Evolutionary conservation across 192 early-diverging fungal species (phyloP).

Genomic region (Coemansia sp.): DNA sequence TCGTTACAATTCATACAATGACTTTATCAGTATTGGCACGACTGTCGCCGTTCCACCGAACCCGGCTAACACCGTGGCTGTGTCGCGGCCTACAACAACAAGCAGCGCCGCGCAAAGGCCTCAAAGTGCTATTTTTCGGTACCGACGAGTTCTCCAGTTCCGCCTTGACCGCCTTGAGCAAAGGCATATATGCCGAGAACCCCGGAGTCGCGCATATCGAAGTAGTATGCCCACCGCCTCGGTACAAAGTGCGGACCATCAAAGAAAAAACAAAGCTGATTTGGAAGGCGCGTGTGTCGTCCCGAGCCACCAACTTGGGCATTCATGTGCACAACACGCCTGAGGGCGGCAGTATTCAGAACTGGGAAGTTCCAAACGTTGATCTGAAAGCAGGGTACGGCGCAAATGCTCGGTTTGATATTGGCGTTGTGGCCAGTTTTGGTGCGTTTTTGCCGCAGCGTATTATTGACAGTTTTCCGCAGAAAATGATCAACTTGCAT

Average conservation of each 20-base stretch:
- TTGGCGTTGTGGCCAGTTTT: constrained; percentile 93
- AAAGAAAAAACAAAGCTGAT: constrained; percentile 10
- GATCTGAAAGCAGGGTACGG: not conserved
- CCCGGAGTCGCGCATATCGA: constrained; percentile 15
- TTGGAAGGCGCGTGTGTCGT: constrained; percentile 17
- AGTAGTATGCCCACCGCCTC: constrained; percentile 17
- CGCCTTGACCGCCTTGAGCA: constrained; percentile 60
- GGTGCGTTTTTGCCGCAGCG: constrained; percentile 80
- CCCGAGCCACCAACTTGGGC: constrained; percentile 1
- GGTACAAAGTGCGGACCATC: constrained; percentile 6
- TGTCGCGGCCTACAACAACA: too few relatives aligned
- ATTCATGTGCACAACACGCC: constrained; percentile 7
- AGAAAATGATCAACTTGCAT: constrained; percentile 83
- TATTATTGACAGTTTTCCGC: constrained; percentile 67
- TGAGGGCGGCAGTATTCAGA: not conserved
- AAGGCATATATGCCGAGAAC: constrained; percentile 41
- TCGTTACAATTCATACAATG: too few relatives aligned
- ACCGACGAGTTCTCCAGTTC: constrained; percentile 77
- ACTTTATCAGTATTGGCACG: too few relatives aligned
- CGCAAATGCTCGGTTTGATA: constrained; percentile 57
- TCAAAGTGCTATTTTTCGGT: constrained; percentile 81
- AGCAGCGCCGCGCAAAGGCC: not conserved
- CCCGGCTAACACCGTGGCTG: too few relatives aligned
- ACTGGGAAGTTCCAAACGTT: constrained; percentile 15
- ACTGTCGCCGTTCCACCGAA: too few relatives aligned